These are phyloP conservation scores for Breviolum minutum DNA, from an alignment of 73 alveolate genomes.

Conservation along the genomic window DNA sequence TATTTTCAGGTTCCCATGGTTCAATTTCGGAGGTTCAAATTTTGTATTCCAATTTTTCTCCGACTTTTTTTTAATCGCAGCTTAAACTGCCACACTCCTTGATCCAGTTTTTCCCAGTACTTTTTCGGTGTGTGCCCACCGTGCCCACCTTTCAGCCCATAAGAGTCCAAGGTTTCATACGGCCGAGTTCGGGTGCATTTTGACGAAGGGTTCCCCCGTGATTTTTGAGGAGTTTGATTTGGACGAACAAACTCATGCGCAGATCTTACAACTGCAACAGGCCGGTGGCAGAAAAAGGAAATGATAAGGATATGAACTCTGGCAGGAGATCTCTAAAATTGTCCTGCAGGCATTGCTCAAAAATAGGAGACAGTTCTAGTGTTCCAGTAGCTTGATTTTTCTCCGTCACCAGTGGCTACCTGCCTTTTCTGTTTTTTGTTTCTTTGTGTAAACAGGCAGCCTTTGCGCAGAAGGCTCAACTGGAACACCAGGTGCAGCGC, in stretches of 20 bases:
- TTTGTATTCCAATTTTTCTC: too few relatives aligned
- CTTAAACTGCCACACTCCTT: not conserved
- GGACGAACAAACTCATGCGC: slow-evolving; percentile 55
- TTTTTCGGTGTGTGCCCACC: not conserved
- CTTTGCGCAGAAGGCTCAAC: slow-evolving; percentile 66
- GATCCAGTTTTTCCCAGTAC: not conserved
- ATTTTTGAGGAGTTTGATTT: slow-evolving; percentile 42
- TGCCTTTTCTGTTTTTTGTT: too few relatives aligned
- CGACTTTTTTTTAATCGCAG: too few relatives aligned
- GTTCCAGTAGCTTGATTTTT: too few relatives aligned
- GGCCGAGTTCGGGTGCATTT: not conserved
- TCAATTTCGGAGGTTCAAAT: too few relatives aligned
- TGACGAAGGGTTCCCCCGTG: not conserved
- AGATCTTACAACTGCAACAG: slow-evolving; percentile 90
- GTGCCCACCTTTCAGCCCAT: not conserved
- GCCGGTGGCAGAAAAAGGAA: not conserved
- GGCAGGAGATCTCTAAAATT: not conserved
- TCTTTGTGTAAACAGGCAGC: slow-evolving; percentile 1
- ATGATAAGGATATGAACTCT: not conserved
- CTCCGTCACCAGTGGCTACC: too few relatives aligned
- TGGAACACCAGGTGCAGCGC: slow-evolving; percentile 63
- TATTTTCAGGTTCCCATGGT: too few relatives aligned
- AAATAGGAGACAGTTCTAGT: too few relatives aligned
- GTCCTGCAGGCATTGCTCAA: too few relatives aligned
- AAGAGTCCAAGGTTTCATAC: not conserved